Evolutionary conservation across 208 protist genomes (phyloP), one percentile per base, ranked within the genome.

Genomic region (Blastocrithidia nonstop): DNA sequence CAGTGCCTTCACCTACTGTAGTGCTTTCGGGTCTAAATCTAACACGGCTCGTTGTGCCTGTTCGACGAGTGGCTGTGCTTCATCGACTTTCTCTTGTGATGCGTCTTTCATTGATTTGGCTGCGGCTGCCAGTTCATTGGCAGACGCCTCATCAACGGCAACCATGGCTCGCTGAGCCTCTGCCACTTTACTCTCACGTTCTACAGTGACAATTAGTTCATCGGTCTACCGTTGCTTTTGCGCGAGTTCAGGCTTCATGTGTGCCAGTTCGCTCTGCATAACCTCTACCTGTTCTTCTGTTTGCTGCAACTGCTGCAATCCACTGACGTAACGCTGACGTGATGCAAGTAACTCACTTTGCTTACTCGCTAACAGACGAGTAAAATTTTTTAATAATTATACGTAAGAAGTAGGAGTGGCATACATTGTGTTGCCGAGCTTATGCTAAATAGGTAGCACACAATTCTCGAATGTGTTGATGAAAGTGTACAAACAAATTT

Each of bases 341-440:
- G 78, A 53, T 37, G 59, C 56, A 20, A 71, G 86, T n/a, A 96
- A 60, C 57, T 96, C 85, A 17, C 47, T 56, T 4, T 86, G 81
- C 58, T 84, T 88, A 32, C 74, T 64, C 22, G 58, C 51, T 35
- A 98, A 68, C 39, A 98, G 63, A 9, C 68, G 68, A 7, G 54
- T 68, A 69, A 97, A 97, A 6, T 87, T 91, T 21, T 63, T 81
- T 38, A 98, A 71, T 3, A 97, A 65, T 57, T 96, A 92, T 7
- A 98, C 66, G 58, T 97, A 98, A 1, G 89, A 96, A 7, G 90
- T 96, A 3, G 95, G 95, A 3, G 95, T 97, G 16, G 97, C 92
- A 66, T 97, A 96, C 31, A 77, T n/a, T 77, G 57, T 89, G 66
- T 50, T 91, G 81, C 6, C 88, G 71, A 8, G 88, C 54, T 61